A percentile compares a stretch with the other conserved stretches of the same genome.
phyloP scores from a whole-genome alignment of 1,284 basidiomycete species.

The Bondarzewia mesenterica region DNA sequence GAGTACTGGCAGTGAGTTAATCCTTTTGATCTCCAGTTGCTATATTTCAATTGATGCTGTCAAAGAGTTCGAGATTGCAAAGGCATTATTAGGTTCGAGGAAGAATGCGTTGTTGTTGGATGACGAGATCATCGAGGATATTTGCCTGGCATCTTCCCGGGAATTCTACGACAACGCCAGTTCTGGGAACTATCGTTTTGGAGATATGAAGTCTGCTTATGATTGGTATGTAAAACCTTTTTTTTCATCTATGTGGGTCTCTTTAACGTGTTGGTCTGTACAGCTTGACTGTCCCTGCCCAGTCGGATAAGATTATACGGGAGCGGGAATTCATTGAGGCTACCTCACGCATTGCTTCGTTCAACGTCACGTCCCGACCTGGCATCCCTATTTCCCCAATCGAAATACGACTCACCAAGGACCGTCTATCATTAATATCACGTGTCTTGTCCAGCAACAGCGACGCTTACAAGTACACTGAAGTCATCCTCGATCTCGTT shows the following conservation, averaged over 20 bases:
- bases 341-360: slow-evolving; percentile 78
- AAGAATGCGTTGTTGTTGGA: slow-evolving; percentile 46
- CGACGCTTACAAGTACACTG: slow-evolving; percentile 83
- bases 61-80: slow-evolving; percentile 76
- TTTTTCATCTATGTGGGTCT: neutral
- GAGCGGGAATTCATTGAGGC: slow-evolving; percentile 94
- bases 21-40: neutral
- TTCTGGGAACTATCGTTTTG: slow-evolving; percentile 83
- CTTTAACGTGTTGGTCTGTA: neutral
- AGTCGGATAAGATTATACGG: slow-evolving; percentile 51
- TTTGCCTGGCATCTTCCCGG: slow-evolving; percentile 72
- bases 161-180: slow-evolving; percentile 93
- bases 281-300: slow-evolving; percentile 69
- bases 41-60: slow-evolving; percentile 7
- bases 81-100: slow-evolving; percentile 50
- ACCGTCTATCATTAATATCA: slow-evolving; percentile 76
- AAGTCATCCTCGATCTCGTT: slow-evolving; percentile 84
- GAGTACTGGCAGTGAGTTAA: slow-evolving; percentile 75
- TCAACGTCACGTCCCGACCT: slow-evolving; percentile 68
- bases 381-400: slow-evolving; percentile 79
- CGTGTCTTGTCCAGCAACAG: slow-evolving; percentile 74
- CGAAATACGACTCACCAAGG: slow-evolving; percentile 83
- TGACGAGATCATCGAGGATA: slow-evolving; percentile 54
- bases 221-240: slow-evolving; percentile 61
- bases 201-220: slow-evolving; percentile 93